Conservation (phyloP, 2,329 filamentous ascomycete genomes). For the Lecanosticta acicola region DNA sequence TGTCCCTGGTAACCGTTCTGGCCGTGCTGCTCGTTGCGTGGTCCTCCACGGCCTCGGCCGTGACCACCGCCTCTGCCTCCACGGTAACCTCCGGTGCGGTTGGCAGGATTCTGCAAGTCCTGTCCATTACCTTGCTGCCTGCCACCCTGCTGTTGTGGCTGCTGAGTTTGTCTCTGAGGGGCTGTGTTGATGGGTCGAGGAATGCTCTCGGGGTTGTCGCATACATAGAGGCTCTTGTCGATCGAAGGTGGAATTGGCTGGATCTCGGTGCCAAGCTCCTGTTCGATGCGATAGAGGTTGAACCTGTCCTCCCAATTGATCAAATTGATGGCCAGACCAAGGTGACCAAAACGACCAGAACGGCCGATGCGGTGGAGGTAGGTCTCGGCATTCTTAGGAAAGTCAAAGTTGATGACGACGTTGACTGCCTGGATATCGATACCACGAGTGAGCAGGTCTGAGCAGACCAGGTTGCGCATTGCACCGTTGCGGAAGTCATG, state of each 20-base stretch:
- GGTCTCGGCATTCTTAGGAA: conserved; percentile 98
- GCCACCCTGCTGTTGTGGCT: conserved; percentile 25
- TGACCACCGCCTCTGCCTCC: conserved; percentile 30
- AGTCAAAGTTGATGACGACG: conserved; percentile 99
- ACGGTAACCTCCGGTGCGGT: conserved; percentile 29
- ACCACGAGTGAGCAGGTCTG: conserved; percentile 92
- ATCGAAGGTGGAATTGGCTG: conserved; percentile 91
- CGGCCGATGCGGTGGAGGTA: conserved; percentile 98
- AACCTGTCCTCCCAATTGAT: conserved; percentile 99
- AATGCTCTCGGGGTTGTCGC: conserved; percentile 92
- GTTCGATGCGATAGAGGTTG: conserved; percentile 98
- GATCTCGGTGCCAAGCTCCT: conserved; percentile 94
- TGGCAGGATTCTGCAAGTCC: conserved; percentile 32
- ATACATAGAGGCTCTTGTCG: conserved; percentile 97
- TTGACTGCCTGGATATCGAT: conserved; percentile 99
- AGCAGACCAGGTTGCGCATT: conserved; percentile 96
- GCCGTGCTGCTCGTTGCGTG: conserved; percentile 30
- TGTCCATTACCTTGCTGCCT: conserved; percentile 33
- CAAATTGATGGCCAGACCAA: conserved; percentile 95
- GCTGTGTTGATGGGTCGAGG: conserved; percentile 69
- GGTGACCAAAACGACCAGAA: conserved; percentile 92
- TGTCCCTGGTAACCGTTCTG: conserved; percentile 28
- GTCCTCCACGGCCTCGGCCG: conserved; percentile 28
- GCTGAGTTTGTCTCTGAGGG: conserved; percentile 28
- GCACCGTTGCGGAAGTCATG: conserved; percentile 98